Base-by-base conservation (phyloP, 106 monocot species). In the Chionographis japonica region DNA sequence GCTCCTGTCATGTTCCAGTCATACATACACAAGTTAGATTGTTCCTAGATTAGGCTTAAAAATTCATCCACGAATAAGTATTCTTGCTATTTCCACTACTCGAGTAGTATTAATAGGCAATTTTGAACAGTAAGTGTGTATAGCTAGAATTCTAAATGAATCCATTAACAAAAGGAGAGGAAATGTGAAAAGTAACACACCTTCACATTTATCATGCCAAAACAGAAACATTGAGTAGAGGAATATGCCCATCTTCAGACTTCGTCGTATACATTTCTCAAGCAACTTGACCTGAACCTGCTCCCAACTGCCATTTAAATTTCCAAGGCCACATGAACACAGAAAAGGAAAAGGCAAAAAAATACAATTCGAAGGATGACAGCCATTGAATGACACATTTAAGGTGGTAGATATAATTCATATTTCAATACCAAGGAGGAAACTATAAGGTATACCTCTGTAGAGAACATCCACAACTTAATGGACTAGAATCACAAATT, bases 271-370 rank as follows among this genome's bases (percentile, higher is more conserved):
- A 75, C 67, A 65, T 68, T 92, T 75, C 79, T 85, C 88, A 59
- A 92, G 74, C 63, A 88, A 75, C 56, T 80, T 58, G 50, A 88
- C 61, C 77, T 92, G 91, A 66, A 78, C 69, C 61, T 88, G 81
- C 84, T 92, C 91, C 91, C 91, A 92, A 69, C 91, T 92, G 87
- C 74, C 79, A 86, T 77, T 79, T 71, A 83, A 76, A 73, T 72
- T 76, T 61, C 57, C 40, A 80, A 78, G 52, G 40, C 72, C 35
- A 76, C 50, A 19, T 49, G 70, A 67, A 62, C 52, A 67, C 14
- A 58, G 19, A 71, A 54, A 66, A 12, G 61, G 10, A 62, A 75
- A 19, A 46, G 42, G 11, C 50, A 27, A 58, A 37, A 54, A 16
- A 20, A 14, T 12, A 39, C 46, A 37, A 50, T 54, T 35, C 12